Base-by-base conservation (phyloP, 2,329 filamentous ascomycete genomes). In the Aspergillus hortae region DNA sequence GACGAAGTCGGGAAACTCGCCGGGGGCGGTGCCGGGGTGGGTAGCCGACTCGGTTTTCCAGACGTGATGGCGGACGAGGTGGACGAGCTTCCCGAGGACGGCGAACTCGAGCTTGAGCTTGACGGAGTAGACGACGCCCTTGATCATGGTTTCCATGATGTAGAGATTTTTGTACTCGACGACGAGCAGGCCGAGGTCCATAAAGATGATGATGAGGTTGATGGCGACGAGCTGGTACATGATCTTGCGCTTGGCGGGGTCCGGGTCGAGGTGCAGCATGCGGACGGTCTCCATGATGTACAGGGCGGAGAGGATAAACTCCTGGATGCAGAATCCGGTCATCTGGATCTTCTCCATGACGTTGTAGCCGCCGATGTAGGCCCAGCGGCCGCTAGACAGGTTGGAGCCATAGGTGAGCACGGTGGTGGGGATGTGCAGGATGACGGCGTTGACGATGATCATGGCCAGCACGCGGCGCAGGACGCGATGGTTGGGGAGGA, bases 341-440 rank as follows among this genome's bases (percentile, higher is more conserved):
- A 83, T 77, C 59, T 83, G 79, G 15, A 83, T 72, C 61, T 79
- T 79, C 56, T 83, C 81, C 68, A 80, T 74, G 32, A 76, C 60
- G 41, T 74, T 72, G 60, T 76, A 77, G 6, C 68, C 72, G 3
- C 50, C 52, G 15, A 66, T 62, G 53, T 68, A 76, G 11, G 52
- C 48, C 14, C 10, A 19, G 17, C 48, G 40, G 33, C 50, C 15
- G 5, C 49, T 52, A 5, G 57, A 59, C n/a, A 72, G 51, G 55
- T 77, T 77, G 40, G 67, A 70, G 38, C 74, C 74, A 52, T 70
- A 76, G 10, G 74, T 75, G 27, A 78, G 59, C 11, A 77, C 69
- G 4, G 73, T 75, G 7, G 72, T 77, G 12, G 77, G 74, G 40
- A 77, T 58, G 55, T 78, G 74, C 35, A 77, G 66, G 19, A 71